Evolutionary conservation across 371 early-diverging fungal genomes (phyloP).

Genomic region (Rhizopus microsporus): DNA sequence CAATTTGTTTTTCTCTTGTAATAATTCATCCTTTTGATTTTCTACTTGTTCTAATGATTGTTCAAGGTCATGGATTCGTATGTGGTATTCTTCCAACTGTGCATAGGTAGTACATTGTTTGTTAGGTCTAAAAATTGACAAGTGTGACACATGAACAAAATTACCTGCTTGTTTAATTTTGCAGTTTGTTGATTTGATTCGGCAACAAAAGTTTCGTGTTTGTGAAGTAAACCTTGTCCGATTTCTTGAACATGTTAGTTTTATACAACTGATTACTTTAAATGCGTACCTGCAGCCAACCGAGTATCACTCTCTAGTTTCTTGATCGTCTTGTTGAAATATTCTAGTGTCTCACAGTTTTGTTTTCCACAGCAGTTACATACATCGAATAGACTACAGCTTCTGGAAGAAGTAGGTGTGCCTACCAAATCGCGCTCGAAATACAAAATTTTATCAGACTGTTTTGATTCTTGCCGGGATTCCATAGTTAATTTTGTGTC

Average conservation of each 20-base stretch:
- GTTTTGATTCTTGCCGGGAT: slow-evolving; percentile 3
- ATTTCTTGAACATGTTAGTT: slow-evolving; percentile 24
- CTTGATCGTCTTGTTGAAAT: slow-evolving; percentile 27
- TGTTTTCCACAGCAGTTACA: slow-evolving; percentile 34
- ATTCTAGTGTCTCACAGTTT: slow-evolving; percentile 29
- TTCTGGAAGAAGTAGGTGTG: slow-evolving; percentile 16
- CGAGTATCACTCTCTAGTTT: slow-evolving; percentile 42
- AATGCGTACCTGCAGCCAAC: slow-evolving; percentile 39
- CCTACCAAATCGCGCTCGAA: slow-evolving; percentile 5
- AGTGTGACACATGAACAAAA: slow-evolving; percentile 22
- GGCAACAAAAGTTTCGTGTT: slow-evolving; percentile 38
- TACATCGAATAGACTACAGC: slow-evolving; percentile 20
- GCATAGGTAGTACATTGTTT: too few relatives aligned
- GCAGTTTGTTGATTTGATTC: slow-evolving; percentile 31
- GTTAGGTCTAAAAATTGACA: not conserved
- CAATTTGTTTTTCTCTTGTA: slow-evolving; percentile 31
- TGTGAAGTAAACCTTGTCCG: slow-evolving; percentile 40
- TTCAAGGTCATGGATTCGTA: slow-evolving; percentile 25
- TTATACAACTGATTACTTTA: not conserved
- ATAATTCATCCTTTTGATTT: slow-evolving; percentile 22
- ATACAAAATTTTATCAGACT: not conserved
- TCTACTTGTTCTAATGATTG: slow-evolving; percentile 29
- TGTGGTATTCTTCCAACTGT: slow-evolving; percentile 32
- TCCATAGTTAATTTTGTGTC: slow-evolving; percentile 7
- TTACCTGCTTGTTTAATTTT: slow-evolving; percentile 34